phyloP scores from a whole-genome alignment of 345 rosid genomes.

The Pugionium cornutum region DNA sequence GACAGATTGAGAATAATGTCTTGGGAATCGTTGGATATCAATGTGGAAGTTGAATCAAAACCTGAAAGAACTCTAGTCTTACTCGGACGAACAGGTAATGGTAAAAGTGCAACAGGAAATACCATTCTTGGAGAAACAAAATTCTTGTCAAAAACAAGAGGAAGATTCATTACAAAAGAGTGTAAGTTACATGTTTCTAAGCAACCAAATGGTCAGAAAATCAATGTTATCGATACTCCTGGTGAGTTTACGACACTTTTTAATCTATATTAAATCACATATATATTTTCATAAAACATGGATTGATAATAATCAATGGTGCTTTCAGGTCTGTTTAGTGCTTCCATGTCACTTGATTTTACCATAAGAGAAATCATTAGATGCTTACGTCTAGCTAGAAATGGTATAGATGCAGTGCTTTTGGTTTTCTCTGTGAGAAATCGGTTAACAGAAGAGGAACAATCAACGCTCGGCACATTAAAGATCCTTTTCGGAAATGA shows the following conservation, averaged over 20 bases:
- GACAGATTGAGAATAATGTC: conserved; percentile 3
- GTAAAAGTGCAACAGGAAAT: conserved; percentile 93
- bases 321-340: conserved; percentile 39
- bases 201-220: conserved; percentile 55
- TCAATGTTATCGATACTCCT: conserved; percentile 91
- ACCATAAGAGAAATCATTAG: conserved; percentile 33
- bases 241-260: conserved; percentile 44
- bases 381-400: conserved; percentile 29
- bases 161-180: conserved; percentile 31
- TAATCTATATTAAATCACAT: conserved; percentile 8
- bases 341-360: conserved; percentile 23
- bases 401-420: conserved; percentile 39
- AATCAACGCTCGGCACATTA: conserved; percentile 21
- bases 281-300: neutral
- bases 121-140: conserved; percentile 66
- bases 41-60: conserved; percentile 28
- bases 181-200: conserved; percentile 33
- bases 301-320: neutral
- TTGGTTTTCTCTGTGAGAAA: conserved; percentile 35
- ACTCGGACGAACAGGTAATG: conserved; percentile 88
- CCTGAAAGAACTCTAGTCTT: conserved; percentile 49
- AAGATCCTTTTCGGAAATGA: conserved; percentile 29
- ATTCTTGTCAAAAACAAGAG: conserved; percentile 63
- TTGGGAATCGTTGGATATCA: neutral
- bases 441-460: conserved; percentile 38